Conservation (phyloP, 805 yeast genomes). For the Metschnikowia orientalis region DNA sequence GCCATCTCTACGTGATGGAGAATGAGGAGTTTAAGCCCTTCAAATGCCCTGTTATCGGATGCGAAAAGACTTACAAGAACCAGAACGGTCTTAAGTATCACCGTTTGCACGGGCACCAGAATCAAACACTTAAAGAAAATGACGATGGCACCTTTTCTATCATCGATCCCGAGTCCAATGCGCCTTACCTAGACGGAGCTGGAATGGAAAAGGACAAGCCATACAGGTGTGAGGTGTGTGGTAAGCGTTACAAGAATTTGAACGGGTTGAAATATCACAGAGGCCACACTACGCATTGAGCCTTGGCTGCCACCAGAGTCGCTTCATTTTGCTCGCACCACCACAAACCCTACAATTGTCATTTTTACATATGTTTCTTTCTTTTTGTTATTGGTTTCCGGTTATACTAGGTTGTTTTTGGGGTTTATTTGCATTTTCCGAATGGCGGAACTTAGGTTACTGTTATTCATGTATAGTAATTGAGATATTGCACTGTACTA, state of each 20-base stretch:
- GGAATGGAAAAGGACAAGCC: conserved; percentile 98
- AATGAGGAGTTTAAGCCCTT: conserved; percentile 90
- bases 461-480: conserved; percentile 7
- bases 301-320: too few species aligned
- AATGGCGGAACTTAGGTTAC: conserved; percentile 3
- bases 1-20: conserved; percentile 89
- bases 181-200: conserved; percentile 89
- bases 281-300: conserved; percentile 93
- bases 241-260: conserved; percentile 91
- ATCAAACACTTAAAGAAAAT: conserved; percentile 84
- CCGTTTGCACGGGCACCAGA: conserved; percentile 93
- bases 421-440: conserved; percentile 6
- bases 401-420: conserved; percentile 6
- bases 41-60: conserved; percentile 96
- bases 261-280: conserved; percentile 96
- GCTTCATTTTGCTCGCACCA: too few species aligned
- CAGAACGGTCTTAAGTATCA: conserved; percentile 97
- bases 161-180: conserved; percentile 84
- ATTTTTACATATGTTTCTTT: conserved; percentile 3
- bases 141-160: conserved; percentile 91
- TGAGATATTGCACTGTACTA: conserved; percentile 2
- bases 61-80: conserved; percentile 95
- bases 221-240: conserved; percentile 96
- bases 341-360: too few species aligned
- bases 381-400: conserved; percentile 5